Base-by-base conservation (phyloP, 257 asterid species). In the Nicotiana otophora region DNA sequence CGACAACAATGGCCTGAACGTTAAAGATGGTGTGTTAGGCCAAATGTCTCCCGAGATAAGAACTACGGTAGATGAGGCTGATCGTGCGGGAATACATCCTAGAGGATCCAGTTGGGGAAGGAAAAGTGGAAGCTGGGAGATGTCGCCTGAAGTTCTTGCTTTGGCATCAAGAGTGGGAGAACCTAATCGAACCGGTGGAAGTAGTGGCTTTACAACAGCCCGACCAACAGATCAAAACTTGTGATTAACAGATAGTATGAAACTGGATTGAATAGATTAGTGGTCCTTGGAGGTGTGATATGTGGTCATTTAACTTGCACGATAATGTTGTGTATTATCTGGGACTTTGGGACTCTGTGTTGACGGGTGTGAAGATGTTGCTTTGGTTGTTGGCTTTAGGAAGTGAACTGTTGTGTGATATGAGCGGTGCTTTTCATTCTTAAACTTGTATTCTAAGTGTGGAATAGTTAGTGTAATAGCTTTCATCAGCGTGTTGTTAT, bases 51-150 rank as follows among this genome's bases (percentile, higher is more conserved):
- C 96, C 0, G 99, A 94, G 92, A 88, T 91, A 60, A 93, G 99
- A 91, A 92, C 91, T 19, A 93, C 92, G 0, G 98, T 96, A 36
- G 94, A 89, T 30, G 98, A 94, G 86, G 89, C 91, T 28, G 99
- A 95, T 83, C 97, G 97, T 8, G 94, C 86, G 1, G 98, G 97
- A 81, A 86, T 91, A 60, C 97, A 93, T 84, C 89, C 97, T 0
- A 91, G 97, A 81, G 91, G 97, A 33, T 92, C 98, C 3, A 93
- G 93, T 60, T 94, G 99, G 99, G 99, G 98, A 51, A 90, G 98
- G 87, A 92, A 91, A 84, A 93, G 98, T 39, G 99, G 98, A 82
- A 96, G 92, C 86, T 96, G 98, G 99, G 99, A 96, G 78, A 96
- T 93, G 97, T 93, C 99, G 5, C 99, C 99, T 10, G 99, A 96